phyloP scores from a whole-genome alignment of 345 rosid species.

The Odontarrhena argentea region DNA sequence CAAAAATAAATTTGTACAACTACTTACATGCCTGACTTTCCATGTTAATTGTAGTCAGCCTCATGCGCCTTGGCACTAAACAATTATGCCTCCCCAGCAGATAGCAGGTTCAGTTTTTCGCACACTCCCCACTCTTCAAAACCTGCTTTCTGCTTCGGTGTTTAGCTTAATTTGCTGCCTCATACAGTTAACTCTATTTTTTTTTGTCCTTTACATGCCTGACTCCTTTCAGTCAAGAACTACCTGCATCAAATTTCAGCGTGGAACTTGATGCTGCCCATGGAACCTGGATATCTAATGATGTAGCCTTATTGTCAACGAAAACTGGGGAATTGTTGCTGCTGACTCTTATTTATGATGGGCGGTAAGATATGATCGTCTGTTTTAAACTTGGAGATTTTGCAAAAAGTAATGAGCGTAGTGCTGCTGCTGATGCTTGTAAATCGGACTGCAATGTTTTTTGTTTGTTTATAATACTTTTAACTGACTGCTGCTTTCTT shows the following conservation, averaged over 20 bases:
- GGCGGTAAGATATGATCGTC: constrained; percentile 59
- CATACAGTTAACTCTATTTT: constrained; percentile 25
- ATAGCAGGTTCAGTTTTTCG: constrained; percentile 63
- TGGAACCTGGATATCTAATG: constrained; percentile 78
- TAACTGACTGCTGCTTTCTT: constrained; percentile 38
- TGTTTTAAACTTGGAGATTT: constrained; percentile 6
- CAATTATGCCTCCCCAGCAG: constrained; percentile 72
- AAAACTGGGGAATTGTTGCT: constrained; percentile 89
- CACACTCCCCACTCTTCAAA: constrained; percentile 22
- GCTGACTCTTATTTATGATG: constrained; percentile 88
- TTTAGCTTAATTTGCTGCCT: constrained; percentile 21
- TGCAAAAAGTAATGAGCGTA: background rate
- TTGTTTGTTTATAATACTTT: constrained; percentile 19
- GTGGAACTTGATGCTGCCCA: constrained; percentile 97
- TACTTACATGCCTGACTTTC: constrained; percentile 17
- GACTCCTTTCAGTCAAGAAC: constrained; percentile 71
- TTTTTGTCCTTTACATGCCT: constrained; percentile 2
- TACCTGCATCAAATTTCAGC: constrained; percentile 80
- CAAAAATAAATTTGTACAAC: constrained; percentile 10
- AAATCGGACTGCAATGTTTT: constrained; percentile 19
- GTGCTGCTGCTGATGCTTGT: constrained; percentile 25
- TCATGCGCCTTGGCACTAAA: constrained; percentile 86
- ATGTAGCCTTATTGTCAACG: constrained; percentile 85
- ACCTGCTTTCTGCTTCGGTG: constrained; percentile 19
- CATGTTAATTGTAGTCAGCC: constrained; percentile 70